Conservation (phyloP, 768 basidiomycete species). For the Boletus sp. region DNA sequence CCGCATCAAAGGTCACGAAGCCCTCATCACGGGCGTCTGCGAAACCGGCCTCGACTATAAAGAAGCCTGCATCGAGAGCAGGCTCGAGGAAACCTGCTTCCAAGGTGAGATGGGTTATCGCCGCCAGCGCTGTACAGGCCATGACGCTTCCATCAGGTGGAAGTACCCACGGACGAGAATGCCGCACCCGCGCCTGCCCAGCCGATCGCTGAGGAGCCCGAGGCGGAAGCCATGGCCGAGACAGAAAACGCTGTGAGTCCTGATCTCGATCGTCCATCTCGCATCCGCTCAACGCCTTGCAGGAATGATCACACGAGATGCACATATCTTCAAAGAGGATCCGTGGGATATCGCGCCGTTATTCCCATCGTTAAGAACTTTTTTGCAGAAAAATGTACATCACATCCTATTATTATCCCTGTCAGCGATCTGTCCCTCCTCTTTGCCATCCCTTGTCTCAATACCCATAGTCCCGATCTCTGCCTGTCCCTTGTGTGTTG, state of each 20-base stretch:
- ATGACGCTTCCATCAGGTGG: constrained; percentile 26
- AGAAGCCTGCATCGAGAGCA: constrained; percentile 58
- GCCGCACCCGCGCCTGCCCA: constrained; percentile 39
- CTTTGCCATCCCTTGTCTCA: constrained; percentile 5
- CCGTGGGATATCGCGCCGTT: constrained; percentile 11
- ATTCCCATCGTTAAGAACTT: constrained; percentile 15
- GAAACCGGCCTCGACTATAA: constrained; percentile 45
- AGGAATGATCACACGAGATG: constrained; percentile 23
- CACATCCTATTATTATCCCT: constrained; percentile 35
- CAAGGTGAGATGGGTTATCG: constrained; percentile 40
- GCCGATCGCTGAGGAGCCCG: constrained; percentile 58
- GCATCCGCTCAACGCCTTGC: neutral
- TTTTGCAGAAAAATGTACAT: constrained; percentile 34
- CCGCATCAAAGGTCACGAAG: constrained; percentile 40
- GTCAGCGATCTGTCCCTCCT: constrained; percentile 25
- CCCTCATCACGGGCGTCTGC: constrained; percentile 39
- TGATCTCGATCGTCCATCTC: neutral
- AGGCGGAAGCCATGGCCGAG: constrained; percentile 42
- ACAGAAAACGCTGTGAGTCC: constrained; percentile 32
- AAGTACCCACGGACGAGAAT: constrained; percentile 37
- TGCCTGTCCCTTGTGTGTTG: constrained; percentile 4
- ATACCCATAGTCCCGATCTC: constrained; percentile 17
- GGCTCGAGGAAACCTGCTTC: constrained; percentile 64
- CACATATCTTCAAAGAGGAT: constrained; percentile 13
- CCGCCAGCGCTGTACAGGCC: neutral